Percentiles rank a stretch among this genome's conserved stretches.
Conservation (phyloP, 1,139 yeast species). For the Sugiyamaella paludigena region DNA sequence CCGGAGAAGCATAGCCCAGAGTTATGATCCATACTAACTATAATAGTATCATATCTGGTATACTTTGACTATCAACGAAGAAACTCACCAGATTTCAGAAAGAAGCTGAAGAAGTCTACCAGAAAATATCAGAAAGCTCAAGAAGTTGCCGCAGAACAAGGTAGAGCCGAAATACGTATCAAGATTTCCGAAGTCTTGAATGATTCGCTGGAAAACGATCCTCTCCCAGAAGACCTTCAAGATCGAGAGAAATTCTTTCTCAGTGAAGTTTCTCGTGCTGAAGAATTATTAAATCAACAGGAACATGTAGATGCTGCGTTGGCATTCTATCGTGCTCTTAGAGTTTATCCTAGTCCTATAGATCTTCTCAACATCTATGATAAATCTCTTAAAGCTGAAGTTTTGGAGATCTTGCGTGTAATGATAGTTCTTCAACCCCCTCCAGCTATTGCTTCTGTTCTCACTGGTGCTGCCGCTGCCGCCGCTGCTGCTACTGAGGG, state of each 20-base stretch:
- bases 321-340: conserved; percentile 90
- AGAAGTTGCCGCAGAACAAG: conserved; percentile 56
- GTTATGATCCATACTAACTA: not conserved
- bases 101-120: conserved; percentile 60
- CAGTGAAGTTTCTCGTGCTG: conserved; percentile 82
- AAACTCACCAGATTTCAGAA: conserved; percentile 76
- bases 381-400: conserved; percentile 76
- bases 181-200: conserved; percentile 60
- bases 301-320: conserved; percentile 68
- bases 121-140: conserved; percentile 54
- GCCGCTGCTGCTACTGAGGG: conserved; percentile 26
- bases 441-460: conserved; percentile 66
- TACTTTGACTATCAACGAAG: conserved; percentile 94
- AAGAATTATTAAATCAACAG: conserved; percentile 39
- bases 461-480: conserved; percentile 45
- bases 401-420: conserved; percentile 77
- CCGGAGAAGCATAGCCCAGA: conserved; percentile 1
- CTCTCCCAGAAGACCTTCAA: conserved; percentile 68
- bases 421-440: conserved; percentile 92
- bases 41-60: conserved; percentile 66
- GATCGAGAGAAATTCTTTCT: conserved; percentile 78
- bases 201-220: conserved; percentile 63
- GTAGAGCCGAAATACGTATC: conserved; percentile 55
- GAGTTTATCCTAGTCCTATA: conserved; percentile 92
- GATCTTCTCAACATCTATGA: conserved; percentile 87